A percentile compares a stretch with the other conserved stretches of the same genome.
phyloP scores from a whole-genome alignment of 1,284 basidiomycete genomes.

The Fomitiporia mediterranea region DNA sequence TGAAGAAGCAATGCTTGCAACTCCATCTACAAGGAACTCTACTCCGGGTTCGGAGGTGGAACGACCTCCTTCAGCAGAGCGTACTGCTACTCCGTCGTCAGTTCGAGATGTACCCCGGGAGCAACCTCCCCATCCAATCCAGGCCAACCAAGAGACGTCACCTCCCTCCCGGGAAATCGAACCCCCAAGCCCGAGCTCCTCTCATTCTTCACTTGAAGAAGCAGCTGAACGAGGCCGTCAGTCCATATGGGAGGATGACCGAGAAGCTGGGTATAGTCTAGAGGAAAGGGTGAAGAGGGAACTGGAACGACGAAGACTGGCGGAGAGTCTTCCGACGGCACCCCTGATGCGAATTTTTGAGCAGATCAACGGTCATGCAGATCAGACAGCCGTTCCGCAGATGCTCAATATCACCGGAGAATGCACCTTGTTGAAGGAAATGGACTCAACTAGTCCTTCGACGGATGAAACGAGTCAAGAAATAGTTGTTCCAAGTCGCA shows the following conservation, averaged over 20 bases:
- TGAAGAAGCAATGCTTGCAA: slow-evolving; percentile 14
- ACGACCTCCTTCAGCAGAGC: not conserved
- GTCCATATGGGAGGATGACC: slow-evolving; percentile 16
- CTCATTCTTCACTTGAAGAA: slow-evolving; percentile 13
- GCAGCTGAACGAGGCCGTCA: not conserved
- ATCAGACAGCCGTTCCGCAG: not conserved
- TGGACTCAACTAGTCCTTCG: not conserved
- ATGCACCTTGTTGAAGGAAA: not conserved
- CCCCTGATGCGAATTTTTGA: not conserved
- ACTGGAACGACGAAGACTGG: slow-evolving; percentile 3
- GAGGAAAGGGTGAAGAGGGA: slow-evolving; percentile 15
- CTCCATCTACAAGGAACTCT: not conserved
- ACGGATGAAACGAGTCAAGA: not conserved
- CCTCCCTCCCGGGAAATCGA: not conserved
- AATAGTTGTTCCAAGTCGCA: too few species aligned
- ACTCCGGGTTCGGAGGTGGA: not conserved
- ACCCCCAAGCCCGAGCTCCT: not conserved
- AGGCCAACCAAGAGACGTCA: not conserved
- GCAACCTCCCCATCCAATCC: not conserved
- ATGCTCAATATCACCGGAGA: not conserved
- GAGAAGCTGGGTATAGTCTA: slow-evolving; percentile 13
- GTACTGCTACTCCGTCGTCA: not conserved
- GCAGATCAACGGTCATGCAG: not conserved
- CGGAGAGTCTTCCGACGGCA: slow-evolving; percentile 6
- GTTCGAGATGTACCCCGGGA: not conserved